A percentile compares a stretch with the other conserved stretches of the same genome.
Conservation (phyloP, 257 asterid genomes). For the Galeopsis tetrahit region DNA sequence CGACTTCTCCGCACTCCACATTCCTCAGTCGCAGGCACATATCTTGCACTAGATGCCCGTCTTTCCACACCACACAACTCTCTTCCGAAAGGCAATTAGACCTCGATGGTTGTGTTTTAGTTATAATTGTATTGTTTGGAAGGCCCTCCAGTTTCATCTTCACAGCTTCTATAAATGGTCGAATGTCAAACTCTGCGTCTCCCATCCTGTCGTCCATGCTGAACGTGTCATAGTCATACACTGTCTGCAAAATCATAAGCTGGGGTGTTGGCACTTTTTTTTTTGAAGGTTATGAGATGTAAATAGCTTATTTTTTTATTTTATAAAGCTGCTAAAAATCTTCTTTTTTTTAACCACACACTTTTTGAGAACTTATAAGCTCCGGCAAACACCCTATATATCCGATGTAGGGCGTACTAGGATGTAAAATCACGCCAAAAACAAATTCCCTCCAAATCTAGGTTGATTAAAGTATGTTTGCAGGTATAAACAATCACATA, state of each 20-base stretch:
- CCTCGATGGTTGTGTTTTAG: slow-evolving; percentile 52
- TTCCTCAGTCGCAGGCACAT: slow-evolving; percentile 62
- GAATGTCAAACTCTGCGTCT: slow-evolving; percentile 59
- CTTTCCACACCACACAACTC: slow-evolving; percentile 56
- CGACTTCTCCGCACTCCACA: slow-evolving; percentile 78
- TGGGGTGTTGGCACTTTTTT: too few relatives aligned
- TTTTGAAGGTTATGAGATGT: too few relatives aligned
- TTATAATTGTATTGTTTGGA: slow-evolving; percentile 56
- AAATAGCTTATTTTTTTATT: too few relatives aligned
- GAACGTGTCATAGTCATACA: slow-evolving; percentile 73
- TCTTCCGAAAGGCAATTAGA: slow-evolving; percentile 64
- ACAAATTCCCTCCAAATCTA: too few relatives aligned
- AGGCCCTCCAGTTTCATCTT: slow-evolving; percentile 42
- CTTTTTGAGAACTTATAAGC: too few relatives aligned
- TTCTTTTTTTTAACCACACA: too few relatives aligned
- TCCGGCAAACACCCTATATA: too few relatives aligned
- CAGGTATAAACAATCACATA: too few relatives aligned
- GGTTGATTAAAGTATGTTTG: too few relatives aligned
- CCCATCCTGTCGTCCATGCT: slow-evolving; percentile 74
- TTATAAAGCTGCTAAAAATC: too few relatives aligned
- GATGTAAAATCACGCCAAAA: too few relatives aligned
- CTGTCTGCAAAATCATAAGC: slow-evolving; percentile 42
- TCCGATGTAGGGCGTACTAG: too few relatives aligned
- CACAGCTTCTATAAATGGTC: slow-evolving; percentile 54
- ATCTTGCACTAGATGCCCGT: slow-evolving; percentile 58